Percentiles rank a stretch among this genome's conserved stretches.
Conservation (phyloP, 495 filamentous ascomycete genomes). For the Neurospora sp. region DNA sequence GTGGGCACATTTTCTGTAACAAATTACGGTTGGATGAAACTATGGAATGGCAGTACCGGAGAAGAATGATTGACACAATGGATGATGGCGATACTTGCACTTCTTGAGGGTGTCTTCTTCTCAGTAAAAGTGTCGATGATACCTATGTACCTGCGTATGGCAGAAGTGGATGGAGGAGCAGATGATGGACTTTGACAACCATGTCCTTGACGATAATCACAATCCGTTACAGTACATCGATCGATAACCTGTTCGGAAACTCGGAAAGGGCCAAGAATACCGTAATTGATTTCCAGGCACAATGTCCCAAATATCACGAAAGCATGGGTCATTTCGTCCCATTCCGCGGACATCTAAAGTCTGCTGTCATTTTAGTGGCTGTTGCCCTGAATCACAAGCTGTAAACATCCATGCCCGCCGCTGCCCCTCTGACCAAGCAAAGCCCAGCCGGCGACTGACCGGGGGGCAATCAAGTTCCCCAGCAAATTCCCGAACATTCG, state of each 20-base stretch:
- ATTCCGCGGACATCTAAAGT: neutral
- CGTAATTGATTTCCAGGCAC: neutral
- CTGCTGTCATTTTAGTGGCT: neutral
- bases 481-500: conserved; percentile 10
- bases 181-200: neutral
- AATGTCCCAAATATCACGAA: neutral
- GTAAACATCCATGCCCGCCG: neutral
- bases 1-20: neutral
- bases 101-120: neutral
- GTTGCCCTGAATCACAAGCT: neutral
- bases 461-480: neutral
- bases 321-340: neutral
- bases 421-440: neutral
- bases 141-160: neutral
- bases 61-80: neutral
- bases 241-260: neutral
- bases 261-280: neutral
- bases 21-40: neutral
- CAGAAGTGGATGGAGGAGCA: neutral
- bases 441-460: neutral
- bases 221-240: neutral
- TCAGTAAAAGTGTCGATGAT: neutral
- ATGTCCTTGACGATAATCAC: neutral
- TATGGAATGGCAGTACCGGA: neutral
- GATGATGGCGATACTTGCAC: neutral